A percentile compares a stretch with the other conserved stretches of the same genome.
phyloP scores from a whole-genome alignment of 2,329 filamentous ascomycete genomes.

The Epichloe baconii region DNA sequence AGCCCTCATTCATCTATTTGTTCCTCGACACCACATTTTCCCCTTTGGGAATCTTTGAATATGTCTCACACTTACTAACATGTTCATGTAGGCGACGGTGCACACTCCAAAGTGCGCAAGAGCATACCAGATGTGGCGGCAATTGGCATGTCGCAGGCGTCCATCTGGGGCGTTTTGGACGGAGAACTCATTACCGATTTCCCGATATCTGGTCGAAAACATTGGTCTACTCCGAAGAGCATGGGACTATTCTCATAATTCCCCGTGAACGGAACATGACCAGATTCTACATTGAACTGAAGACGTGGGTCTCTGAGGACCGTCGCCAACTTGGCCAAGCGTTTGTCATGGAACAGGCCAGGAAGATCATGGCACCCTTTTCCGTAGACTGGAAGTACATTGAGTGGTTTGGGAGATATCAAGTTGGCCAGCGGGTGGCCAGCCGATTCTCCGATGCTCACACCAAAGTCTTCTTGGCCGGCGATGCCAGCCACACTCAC shows the following conservation, averaged over 20 bases:
- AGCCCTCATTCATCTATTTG: not conserved
- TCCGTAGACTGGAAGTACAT: conserved; percentile 43
- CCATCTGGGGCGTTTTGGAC: conserved; percentile 59
- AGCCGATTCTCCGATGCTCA: conserved; percentile 53
- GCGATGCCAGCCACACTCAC: conserved; percentile 60
- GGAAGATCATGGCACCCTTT: conserved; percentile 46
- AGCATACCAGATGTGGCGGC: conserved; percentile 45
- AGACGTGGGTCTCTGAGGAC: conserved; percentile 29
- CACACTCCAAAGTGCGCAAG: conserved; percentile 56
- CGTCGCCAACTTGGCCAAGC: conserved; percentile 37
- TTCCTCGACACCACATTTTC: not conserved
- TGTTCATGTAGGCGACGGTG: conserved; percentile 43
- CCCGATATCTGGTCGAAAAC: conserved; percentile 64
- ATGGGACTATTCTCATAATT: conserved; percentile 60
- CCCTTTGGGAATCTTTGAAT: not conserved
- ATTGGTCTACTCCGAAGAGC: conserved; percentile 51
- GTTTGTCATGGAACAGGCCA: conserved; percentile 57
- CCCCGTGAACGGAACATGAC: conserved; percentile 63
- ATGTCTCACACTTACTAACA: not conserved
- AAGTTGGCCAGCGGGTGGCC: conserved; percentile 58
- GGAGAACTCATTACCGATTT: conserved; percentile 60
- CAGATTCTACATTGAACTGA: conserved; percentile 46
- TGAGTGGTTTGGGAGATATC: conserved; percentile 62
- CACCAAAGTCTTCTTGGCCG: conserved; percentile 52
- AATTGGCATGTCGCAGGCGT: conserved; percentile 38